Percentiles rank a stretch among this genome's conserved stretches.
Evolutionary conservation across 257 asterid genomes (phyloP).

Genomic region (Lycium barbarum): DNA sequence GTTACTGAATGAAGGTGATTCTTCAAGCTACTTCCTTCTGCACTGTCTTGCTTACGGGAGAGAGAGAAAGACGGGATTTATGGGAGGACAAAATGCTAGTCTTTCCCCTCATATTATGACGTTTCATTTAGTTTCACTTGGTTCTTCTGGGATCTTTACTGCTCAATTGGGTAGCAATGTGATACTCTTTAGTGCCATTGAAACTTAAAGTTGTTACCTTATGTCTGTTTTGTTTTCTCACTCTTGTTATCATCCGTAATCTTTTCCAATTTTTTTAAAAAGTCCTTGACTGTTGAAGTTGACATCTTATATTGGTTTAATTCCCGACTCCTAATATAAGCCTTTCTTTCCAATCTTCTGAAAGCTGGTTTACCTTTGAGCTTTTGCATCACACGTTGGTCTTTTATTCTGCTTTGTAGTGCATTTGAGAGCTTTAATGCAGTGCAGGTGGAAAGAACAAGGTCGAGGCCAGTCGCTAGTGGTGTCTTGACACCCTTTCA

Average conservation of each 20-base stretch:
- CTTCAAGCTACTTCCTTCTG: not conserved
- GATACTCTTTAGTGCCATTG: not conserved
- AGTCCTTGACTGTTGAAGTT: not conserved
- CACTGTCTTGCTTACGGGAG: not conserved
- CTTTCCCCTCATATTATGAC: not conserved
- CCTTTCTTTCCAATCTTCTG: not conserved
- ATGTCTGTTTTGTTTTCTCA: not conserved
- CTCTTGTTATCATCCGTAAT: not conserved
- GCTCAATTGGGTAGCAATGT: not conserved
- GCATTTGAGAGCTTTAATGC: slow-evolving; percentile 48
- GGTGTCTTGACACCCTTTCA: slow-evolving; percentile 81
- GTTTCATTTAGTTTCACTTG: not conserved
- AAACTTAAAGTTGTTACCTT: not conserved
- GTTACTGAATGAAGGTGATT: slow-evolving; percentile 4
- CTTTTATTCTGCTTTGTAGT: slow-evolving; percentile 14
- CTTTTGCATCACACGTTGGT: not conserved
- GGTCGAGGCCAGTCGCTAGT: slow-evolving; percentile 88
- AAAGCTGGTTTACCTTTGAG: not conserved
- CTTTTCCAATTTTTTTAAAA: not conserved
- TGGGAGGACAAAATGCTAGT: not conserved
- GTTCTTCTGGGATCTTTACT: slow-evolving; percentile 15
- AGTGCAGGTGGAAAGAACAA: slow-evolving; percentile 93
- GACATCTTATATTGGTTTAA: not conserved
- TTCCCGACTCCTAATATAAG: not conserved
- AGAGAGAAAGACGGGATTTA: not conserved